Conservation (phyloP, 139 green algal species). For the Tetraselmis chui region DNA sequence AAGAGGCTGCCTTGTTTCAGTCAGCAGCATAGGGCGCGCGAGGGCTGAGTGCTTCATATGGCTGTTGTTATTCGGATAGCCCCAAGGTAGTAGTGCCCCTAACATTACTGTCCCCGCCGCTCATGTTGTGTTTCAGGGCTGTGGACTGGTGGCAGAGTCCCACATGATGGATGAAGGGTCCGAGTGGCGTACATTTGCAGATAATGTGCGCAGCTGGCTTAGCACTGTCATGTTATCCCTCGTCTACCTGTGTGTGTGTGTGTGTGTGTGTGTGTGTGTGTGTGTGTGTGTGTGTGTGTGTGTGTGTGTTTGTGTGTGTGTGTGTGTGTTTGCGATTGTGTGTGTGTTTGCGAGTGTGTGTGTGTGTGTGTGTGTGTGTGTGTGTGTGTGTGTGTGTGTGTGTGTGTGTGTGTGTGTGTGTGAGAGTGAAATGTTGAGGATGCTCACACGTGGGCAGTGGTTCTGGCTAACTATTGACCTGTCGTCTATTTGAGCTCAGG, state of each 20-base stretch:
- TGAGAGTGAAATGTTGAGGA: too few species aligned
- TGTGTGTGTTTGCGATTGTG: too few species aligned
- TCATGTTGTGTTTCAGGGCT: slow-evolving; percentile 43
- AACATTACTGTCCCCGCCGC: background rate
- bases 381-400: too few species aligned
- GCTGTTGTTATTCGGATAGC: background rate
- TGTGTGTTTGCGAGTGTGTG: too few species aligned
- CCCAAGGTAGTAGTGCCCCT: background rate
- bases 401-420: too few species aligned
- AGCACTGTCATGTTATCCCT: too few species aligned
- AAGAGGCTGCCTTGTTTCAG: too few species aligned
- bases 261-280: too few species aligned
- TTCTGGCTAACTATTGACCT: background rate
- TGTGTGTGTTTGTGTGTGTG: too few species aligned
- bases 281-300: too few species aligned
- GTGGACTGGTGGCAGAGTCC: slow-evolving; percentile 79
- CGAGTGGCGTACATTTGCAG: slow-evolving; percentile 93
- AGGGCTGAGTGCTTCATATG: background rate
- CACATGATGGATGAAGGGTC: slow-evolving; percentile 88
- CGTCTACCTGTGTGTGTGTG: too few species aligned
- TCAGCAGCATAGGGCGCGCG: background rate
- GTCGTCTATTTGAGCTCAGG: slow-evolving; percentile 27
- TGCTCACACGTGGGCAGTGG: background rate
- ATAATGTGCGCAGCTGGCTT: slow-evolving; percentile 70
- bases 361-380: too few species aligned